Conservation (phyloP, 1,284 basidiomycete genomes). For the Sanghuangporus weigelae region DNA sequence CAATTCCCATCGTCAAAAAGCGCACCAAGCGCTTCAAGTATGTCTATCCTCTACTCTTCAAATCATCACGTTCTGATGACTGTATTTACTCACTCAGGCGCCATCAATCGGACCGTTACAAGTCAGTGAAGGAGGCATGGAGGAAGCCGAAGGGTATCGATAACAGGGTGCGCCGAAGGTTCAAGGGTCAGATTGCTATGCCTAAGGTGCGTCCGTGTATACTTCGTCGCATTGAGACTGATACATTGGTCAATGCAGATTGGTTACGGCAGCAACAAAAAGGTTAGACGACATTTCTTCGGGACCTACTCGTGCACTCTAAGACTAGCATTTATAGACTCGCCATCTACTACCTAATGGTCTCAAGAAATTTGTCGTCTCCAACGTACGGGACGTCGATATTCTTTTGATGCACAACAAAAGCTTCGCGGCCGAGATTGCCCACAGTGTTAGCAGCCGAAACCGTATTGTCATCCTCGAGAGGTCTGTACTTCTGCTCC, state of each 20-base stretch:
- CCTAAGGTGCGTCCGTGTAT: slow-evolving; percentile 63
- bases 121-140: slow-evolving; percentile 94
- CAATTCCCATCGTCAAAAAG: slow-evolving; percentile 93
- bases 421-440: slow-evolving; percentile 94
- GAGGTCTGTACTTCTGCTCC: no score
- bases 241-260: slow-evolving; percentile 38
- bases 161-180: slow-evolving; percentile 91
- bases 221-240: not conserved
- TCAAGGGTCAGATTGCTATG: slow-evolving; percentile 95
- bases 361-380: slow-evolving; percentile 90
- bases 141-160: slow-evolving; percentile 98
- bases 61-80: slow-evolving; percentile 19
- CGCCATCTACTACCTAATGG: slow-evolving; percentile 93
- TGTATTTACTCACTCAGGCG: slow-evolving; percentile 49
- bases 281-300: slow-evolving; percentile 29
- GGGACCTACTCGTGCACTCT: not conserved
- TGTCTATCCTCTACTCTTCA: slow-evolving; percentile 28
- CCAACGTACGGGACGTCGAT: slow-evolving; percentile 89
- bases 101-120: slow-evolving; percentile 96
- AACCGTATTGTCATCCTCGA: slow-evolving; percentile 94
- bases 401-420: slow-evolving; percentile 98
- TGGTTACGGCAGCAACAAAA: slow-evolving; percentile 85
- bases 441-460: slow-evolving; percentile 95
- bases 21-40: slow-evolving; percentile 94
- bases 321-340: slow-evolving; percentile 44